Evolutionary conservation across 345 rosid genomes (phyloP), one percentile per base, ranked within the genome.

Genomic region (Capsella bursapastoris): DNA sequence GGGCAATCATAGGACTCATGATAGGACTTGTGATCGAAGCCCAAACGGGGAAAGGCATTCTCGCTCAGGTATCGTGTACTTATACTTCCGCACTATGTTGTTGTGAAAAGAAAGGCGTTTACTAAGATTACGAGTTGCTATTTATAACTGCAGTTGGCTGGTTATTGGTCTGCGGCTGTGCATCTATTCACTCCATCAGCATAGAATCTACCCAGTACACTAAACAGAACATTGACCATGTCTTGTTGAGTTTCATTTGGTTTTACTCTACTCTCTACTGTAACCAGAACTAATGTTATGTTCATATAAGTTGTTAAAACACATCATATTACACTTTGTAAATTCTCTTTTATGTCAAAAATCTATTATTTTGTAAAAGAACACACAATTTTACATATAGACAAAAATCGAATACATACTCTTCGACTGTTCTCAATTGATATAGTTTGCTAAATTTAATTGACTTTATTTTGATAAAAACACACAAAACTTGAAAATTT

Each of bases 1-100:
- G 96, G 96, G 97, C 97, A 45, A 84, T 89, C 93, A 84, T 91
- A 27, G 99, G 99, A 71, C 95, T 91, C 71, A 77, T 85, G 4
- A 84, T 83, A 60, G 96, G 88, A 53, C 81, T 91, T 68, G 89
- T 90, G 32, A 85, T 91, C 50, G 97, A 95, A 91, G 92, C 89
- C n/a, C 87, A 84, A 40, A 90, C 93, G 0, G 97, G 97, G 15
- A 82, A 90, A 79, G 74, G 86, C 61, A 72, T 91, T 53, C 49
- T 85, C 8, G 82, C 80, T 28, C 99, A 91, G 97, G 97, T 89
- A 80, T 15, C 6, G 1, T 27, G 3, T 25, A 59, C 27, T 47
- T 14, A n/a, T 14, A 9, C 40, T 4, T 7, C 14, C 0, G 25
- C 71, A 53, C 45, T 53, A 15, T 64, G 37, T 70, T 64, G 45